Base-by-base conservation (phyloP, 768 basidiomycete species). In the Lepiota brunneoincarnata region DNA sequence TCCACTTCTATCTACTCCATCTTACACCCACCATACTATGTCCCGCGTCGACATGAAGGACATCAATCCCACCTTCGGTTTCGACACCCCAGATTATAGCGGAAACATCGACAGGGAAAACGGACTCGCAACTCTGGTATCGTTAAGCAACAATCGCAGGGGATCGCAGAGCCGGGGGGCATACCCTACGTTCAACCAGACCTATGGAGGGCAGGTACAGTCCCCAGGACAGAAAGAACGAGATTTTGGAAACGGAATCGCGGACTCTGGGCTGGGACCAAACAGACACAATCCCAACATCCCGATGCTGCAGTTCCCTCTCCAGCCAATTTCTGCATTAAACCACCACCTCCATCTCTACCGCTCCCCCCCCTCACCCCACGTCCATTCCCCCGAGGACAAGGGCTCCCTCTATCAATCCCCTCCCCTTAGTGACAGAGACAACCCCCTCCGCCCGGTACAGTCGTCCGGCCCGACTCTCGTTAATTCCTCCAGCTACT, bases 21-120 rank as follows among this genome's bases (percentile, higher is more conserved):
- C 55, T 48, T 37, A 48, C 52, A 31, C 40, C 55, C n/a, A 42
- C 20, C 37, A 44, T 45, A 51, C 51, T 46, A 80, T 81, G 81
- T 76, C 79, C 43, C 75, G 66, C 54, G 59, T 65, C 56, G 78
- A 78, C 48, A 59, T 67, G 42, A 68, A 72, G 59, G 77, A 79
- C 53, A 71, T 68, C 56, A 72, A 75, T 43, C 66, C 65, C 55
- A 66, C 71, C 9, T 64, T 70, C 1, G 73, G 72, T 34, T 56
- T 62, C 54, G 72, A 67, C 23, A 61, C 18, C n/a, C 31, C 50
- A 12, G 39, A 10, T 14, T 51, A 42, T 15, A 26, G 40, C 28
- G 31, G 50, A 28, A 3, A 17, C 14, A 20, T 39, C 26, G 50
- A 51, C 26, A 41, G 50, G 18, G 50, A 51, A 31, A 40, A 39